Evolutionary conservation across 441 rosid species (phyloP), one percentile per base, ranked within the genome.

Genomic region (Erysimum pusillum): DNA sequence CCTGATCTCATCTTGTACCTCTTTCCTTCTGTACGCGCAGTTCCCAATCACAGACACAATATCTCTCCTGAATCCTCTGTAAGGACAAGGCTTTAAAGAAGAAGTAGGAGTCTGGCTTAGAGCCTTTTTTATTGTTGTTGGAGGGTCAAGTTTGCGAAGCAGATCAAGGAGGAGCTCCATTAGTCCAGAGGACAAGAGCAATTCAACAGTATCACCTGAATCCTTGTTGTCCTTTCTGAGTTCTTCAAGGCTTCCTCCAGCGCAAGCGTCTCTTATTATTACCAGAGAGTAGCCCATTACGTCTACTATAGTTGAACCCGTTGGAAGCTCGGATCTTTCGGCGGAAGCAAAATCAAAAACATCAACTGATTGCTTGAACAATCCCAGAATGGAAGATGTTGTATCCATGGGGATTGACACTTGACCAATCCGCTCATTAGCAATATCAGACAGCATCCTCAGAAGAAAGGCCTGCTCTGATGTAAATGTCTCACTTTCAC

Each of bases 11-110:
- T 77, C 73, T 77, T 77, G 76, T 12, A 77, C 76, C 48, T 65
- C 39, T 58, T 71, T 71, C 57, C 80, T 71, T 77, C 63, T 71
- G 49, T 65, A 77, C 2, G 62, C 49, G 11, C 76, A 77, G 76
- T 95, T 92, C 25, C 89, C 96, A 52, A 92, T 88, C 62, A 90
- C 90, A 2, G 91, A 87, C 72, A 92, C 96, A 31, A 95, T 78
- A 76, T 95, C 98, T 53, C 91, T 91, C 54, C 96, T 83, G 63
- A 87, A 91, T 49, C 97, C 97, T 78, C 72, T 86, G 78, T 89
- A 95, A 12, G 92, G 96, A 72, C 96, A 91, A 41, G 63, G 76
- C 71, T 83, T 88, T 10, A 25, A 12, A 18, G 65, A 61, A 39
- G 48, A 9, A 0, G 28, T 71, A 48, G 59, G 56, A 15, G 69